Conservation (phyloP, 1,284 basidiomycete species). For the Pseudozyma thailandica region DNA sequence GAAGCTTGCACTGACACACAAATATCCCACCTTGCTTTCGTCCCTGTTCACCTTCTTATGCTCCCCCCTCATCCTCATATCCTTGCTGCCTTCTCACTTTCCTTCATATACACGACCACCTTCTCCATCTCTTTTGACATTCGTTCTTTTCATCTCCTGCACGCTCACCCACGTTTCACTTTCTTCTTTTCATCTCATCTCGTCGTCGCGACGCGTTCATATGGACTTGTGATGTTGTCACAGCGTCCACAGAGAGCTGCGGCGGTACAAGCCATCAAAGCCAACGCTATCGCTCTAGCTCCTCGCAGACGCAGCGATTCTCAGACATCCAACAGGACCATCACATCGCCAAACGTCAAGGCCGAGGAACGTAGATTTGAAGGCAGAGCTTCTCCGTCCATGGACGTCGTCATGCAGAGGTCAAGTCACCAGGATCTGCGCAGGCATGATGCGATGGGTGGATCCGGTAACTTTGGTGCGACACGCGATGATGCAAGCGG, state of each 20-base stretch:
- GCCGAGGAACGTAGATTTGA: constrained; percentile 16
- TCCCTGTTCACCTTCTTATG: not conserved
- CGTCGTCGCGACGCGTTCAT: not conserved
- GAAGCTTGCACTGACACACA: constrained; percentile 8
- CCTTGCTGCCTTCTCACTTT: not conserved
- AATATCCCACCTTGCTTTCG: constrained; percentile 2
- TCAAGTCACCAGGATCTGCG: constrained; percentile 30
- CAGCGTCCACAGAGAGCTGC: constrained; percentile 44
- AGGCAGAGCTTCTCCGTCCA: constrained; percentile 21
- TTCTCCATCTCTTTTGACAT: not conserved
- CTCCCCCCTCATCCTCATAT: not conserved
- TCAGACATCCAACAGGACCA: constrained; percentile 25
- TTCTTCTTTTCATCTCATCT: constrained; percentile 6
- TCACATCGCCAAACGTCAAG: constrained; percentile 30
- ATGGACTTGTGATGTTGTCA: constrained; percentile 14
- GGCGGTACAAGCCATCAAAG: constrained; percentile 35
- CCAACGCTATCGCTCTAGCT: constrained; percentile 23
- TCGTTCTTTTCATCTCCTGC: constrained; percentile 4
- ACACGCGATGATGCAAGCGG: constrained; percentile 2
- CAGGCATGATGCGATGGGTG: constrained; percentile 6
- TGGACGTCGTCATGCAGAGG: constrained; percentile 36
- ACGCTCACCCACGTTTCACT: not conserved
- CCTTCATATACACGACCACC: not conserved
- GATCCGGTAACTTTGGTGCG: not conserved
- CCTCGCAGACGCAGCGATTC: constrained; percentile 34